These are phyloP conservation scores for Diospyros lotus DNA, from an alignment of 148 eudicot genomes.

Conservation along the genomic window DNA sequence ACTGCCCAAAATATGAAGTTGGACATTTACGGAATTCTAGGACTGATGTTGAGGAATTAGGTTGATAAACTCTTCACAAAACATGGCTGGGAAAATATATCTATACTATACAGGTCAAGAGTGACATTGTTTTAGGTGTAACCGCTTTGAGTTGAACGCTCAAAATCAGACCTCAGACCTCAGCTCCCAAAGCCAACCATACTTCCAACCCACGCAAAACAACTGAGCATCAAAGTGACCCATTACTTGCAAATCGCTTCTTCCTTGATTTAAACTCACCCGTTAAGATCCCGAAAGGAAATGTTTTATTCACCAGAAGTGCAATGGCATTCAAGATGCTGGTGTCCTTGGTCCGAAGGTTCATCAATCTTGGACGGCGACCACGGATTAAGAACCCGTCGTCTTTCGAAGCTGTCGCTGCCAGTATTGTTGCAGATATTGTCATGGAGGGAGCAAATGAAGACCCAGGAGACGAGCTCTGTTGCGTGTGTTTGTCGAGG, in stretches of 20 bases:
- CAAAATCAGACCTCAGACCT: conserved; percentile 15
- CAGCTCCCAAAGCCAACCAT: conserved; percentile 21
- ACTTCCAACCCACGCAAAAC: conserved; percentile 40
- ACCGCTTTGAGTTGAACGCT: conserved; percentile 32
- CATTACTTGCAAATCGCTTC: not conserved
- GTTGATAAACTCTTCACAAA: not conserved
- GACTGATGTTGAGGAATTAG: not conserved
- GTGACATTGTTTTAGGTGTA: conserved; percentile 33
- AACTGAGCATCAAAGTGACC: conserved; percentile 15
- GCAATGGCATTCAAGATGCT: conserved; percentile 25
- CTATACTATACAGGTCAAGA: conserved; percentile 12
- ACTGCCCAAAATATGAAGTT: too few species aligned
- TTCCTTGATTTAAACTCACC: too few species aligned
- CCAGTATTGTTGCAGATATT: not conserved
- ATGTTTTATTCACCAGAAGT: not conserved
- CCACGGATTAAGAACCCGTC: conserved; percentile 6
- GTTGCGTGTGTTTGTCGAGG: conserved; percentile 68
- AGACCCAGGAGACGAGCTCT: conserved; percentile 21
- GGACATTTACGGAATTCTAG: too few species aligned
- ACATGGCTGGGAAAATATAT: not conserved
- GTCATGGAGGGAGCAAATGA: not conserved
- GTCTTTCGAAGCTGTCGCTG: not conserved
- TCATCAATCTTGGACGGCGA: conserved; percentile 19
- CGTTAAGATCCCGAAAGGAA: not conserved
- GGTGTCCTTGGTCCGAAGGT: conserved; percentile 29